Evolutionary conservation across 305 asterid species (phyloP), one percentile per base, ranked within the genome.

Genomic region (Solanum aculeatissimum): DNA sequence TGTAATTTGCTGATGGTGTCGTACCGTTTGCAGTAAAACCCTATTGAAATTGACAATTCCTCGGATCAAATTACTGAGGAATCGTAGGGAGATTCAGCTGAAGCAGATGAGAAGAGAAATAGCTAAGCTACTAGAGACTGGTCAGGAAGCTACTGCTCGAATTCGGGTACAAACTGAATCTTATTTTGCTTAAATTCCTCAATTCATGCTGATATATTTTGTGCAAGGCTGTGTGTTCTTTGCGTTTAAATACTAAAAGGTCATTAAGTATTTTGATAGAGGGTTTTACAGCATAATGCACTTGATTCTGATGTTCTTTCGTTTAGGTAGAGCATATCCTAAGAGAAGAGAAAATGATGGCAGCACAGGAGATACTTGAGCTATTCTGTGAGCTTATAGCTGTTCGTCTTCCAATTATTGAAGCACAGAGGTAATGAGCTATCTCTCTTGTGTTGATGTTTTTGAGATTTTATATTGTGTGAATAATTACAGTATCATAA

Each of bases 121-220:
- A 6, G 97, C 99, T 45, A 97, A 94, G 91, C 97, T 97, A 53
- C 95, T 97, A 65, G 99, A 93, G 89, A 94, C 99, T 89, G 99
- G 99, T 86, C 99, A 95, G 89, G 99, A 97, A 92, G 99, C 99
- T 74, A 95, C 99, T 72, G 99, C 99, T 80, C 88, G 99, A 32
- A 97, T 97, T 87, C 94, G 98, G 95, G 98, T 94, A 90, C 32
- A 58, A 16, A 35, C 62, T 47, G 47, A 6, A 40, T 57, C 72
- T 32, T 54, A 14, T 51, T 54, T 55, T 83, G 47, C 21, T 49
- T 83, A 57, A 27, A 35, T 60, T 71, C 47, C 47, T 32, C 38
- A 40, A 7, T 75, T 58, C 77, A 16, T 65, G 47, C 65, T 51
- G 63, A 29, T 86, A 42, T 27, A 12, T 35, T 54, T 74, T 63